These are phyloP conservation scores for Coniochaeta hoffmannii DNA, from an alignment of 2,329 filamentous ascomycete species.

Conservation along the genomic window DNA sequence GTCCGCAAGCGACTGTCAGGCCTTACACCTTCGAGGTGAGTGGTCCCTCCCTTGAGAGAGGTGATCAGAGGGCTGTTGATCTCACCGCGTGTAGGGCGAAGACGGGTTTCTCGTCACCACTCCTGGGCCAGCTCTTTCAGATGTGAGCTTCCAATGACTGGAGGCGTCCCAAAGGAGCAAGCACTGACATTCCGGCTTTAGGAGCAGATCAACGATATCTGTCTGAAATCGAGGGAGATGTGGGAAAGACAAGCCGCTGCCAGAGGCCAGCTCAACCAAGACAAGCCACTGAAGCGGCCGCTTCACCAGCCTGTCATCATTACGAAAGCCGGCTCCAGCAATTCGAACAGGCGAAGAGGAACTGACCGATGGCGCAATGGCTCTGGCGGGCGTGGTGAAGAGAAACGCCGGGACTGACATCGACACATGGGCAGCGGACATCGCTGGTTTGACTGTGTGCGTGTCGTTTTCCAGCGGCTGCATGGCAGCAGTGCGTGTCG, in stretches of 20 bases:
- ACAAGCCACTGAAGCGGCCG: slow-evolving; percentile 47
- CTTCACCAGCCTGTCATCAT: slow-evolving; percentile 49
- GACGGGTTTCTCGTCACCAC: slow-evolving; percentile 55
- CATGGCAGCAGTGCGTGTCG: slow-evolving; percentile 5
- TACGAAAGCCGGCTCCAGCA: slow-evolving; percentile 28
- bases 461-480: neutral
- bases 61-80: slow-evolving; percentile 12
- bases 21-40: slow-evolving; percentile 49
- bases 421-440: neutral
- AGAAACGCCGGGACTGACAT: slow-evolving; percentile 18
- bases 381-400: slow-evolving; percentile 14
- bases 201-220: slow-evolving; percentile 59
- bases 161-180: slow-evolving; percentile 3
- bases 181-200: slow-evolving; percentile 21
- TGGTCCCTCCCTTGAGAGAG: slow-evolving; percentile 17
- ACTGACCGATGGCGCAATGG: slow-evolving; percentile 24
- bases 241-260: slow-evolving; percentile 51
- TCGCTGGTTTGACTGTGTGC: neutral
- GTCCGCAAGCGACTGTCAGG: slow-evolving; percentile 49
- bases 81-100: slow-evolving; percentile 37
- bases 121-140: slow-evolving; percentile 48
- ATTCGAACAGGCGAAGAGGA: slow-evolving; percentile 25
- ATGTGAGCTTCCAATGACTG: slow-evolving; percentile 35
- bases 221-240: slow-evolving; percentile 48
- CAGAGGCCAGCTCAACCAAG: slow-evolving; percentile 30